Percentiles rank a stretch among this genome's conserved stretches.
phyloP scores from a whole-genome alignment of 352 stramenopile species.

The Bremia lactucae region DNA sequence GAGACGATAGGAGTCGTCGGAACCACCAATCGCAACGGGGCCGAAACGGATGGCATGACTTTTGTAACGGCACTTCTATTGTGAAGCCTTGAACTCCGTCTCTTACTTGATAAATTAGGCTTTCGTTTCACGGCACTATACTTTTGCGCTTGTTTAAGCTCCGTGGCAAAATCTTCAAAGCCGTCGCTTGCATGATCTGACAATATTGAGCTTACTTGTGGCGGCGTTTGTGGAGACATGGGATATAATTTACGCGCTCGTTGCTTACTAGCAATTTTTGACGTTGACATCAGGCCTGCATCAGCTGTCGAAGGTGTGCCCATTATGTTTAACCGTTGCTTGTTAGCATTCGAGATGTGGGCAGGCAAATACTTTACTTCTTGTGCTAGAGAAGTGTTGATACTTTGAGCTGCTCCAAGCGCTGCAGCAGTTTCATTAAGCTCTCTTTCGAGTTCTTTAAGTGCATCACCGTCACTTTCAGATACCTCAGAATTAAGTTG shows the following conservation, averaged over 20 bases:
- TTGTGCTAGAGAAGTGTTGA: background rate
- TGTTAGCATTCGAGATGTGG: slow-evolving; percentile 2
- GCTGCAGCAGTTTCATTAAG: slow-evolving; percentile 6
- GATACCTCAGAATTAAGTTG: slow-evolving; percentile 12
- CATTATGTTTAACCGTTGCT: slow-evolving; percentile 3
- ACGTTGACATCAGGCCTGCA: background rate
- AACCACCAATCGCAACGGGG: background rate
- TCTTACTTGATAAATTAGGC: background rate
- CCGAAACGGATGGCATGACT: background rate
- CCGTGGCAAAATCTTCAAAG: slow-evolving; percentile 31
- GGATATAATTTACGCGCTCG: background rate
- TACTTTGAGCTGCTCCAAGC: background rate
- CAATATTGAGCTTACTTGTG: slow-evolving; percentile 9
- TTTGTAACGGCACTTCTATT: slow-evolving; percentile 1
- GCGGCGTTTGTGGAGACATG: slow-evolving; percentile 2
- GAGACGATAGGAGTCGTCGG: background rate
- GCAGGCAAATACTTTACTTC: background rate
- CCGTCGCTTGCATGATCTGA: slow-evolving; percentile 41
- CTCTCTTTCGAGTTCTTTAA: slow-evolving; percentile 25
- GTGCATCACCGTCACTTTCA: slow-evolving; percentile 20
- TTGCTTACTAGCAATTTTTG: slow-evolving; percentile 2
- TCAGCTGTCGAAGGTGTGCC: background rate
- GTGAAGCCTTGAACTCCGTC: background rate
- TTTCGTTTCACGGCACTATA: background rate
- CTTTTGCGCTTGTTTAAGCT: slow-evolving; percentile 16